Percentiles rank a stretch among this genome's conserved stretches.
Evolutionary conservation across 2,329 filamentous ascomycete genomes (phyloP).

Genomic region (Ilyonectria destructans): DNA sequence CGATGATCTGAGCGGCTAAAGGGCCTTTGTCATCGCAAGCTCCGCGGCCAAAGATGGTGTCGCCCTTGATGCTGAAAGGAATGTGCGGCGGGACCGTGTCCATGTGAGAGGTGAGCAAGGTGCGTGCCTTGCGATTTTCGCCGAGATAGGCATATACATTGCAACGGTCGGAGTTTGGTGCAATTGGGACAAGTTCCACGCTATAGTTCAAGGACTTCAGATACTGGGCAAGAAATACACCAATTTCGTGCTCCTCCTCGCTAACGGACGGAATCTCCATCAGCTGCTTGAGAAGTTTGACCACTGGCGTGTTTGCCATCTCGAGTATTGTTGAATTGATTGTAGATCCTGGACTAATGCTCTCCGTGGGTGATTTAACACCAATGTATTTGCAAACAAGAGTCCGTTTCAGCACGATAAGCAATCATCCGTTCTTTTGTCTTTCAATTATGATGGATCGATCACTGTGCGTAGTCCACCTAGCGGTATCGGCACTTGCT

Average conservation of each 20-base stretch:
- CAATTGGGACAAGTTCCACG: constrained; percentile 50
- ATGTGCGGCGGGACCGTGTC: constrained; percentile 81
- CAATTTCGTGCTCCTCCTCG: constrained; percentile 72
- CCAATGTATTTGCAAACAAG: not conserved
- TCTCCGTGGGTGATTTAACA: not conserved
- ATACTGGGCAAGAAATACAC: constrained; percentile 76
- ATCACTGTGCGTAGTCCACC: not conserved
- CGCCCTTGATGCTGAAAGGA: constrained; percentile 70
- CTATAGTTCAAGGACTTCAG: constrained; percentile 64
- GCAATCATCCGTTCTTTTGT: not conserved
- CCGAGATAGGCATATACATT: constrained; percentile 81
- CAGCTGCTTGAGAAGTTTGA: constrained; percentile 34
- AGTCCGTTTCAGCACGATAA: not conserved
- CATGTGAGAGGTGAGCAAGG: constrained; percentile 81
- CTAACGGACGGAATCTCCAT: constrained; percentile 41
- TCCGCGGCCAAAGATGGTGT: constrained; percentile 72
- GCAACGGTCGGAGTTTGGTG: constrained; percentile 58
- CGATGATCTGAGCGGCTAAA: constrained; percentile 80
- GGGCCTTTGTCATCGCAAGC: constrained; percentile 77
- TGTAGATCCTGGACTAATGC: not conserved
- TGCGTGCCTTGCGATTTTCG: constrained; percentile 63
- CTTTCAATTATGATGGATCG: not conserved
- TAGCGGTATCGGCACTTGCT: not conserved
- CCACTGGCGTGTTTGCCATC: constrained; percentile 30
- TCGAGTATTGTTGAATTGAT: not conserved